phyloP scores from a whole-genome alignment of 2,329 filamentous ascomycete genomes.

The Aschersonia sp. region DNA sequence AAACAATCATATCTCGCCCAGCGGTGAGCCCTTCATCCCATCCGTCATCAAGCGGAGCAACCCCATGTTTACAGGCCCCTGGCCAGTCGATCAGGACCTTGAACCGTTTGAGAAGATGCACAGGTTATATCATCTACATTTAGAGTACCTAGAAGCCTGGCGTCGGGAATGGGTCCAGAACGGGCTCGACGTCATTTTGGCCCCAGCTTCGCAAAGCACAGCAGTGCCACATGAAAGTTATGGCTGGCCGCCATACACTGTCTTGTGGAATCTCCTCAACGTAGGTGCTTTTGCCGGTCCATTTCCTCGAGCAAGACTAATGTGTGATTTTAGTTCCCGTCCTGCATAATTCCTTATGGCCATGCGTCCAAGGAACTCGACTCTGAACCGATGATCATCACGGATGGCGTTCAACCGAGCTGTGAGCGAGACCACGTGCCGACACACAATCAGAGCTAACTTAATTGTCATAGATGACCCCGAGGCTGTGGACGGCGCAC shows the following conservation, averaged over 20 bases:
- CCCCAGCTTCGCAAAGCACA: conserved; percentile 30
- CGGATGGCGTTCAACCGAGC: conserved; percentile 1
- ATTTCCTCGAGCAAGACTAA: background rate
- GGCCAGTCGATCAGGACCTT: conserved; percentile 3
- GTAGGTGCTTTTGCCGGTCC: conserved; percentile 15
- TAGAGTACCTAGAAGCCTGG: conserved; percentile 21
- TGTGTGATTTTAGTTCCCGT: conserved; percentile 26
- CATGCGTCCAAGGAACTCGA: conserved; percentile 13
- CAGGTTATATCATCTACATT: conserved; percentile 8
- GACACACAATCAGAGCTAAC: background rate
- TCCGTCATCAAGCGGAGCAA: background rate
- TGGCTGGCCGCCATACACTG: conserved; percentile 28
- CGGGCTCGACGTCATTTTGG: conserved; percentile 34
- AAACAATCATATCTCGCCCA: background rate
- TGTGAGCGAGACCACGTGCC: background rate
- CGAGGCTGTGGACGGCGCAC: conserved; percentile 23
- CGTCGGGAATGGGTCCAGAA: conserved; percentile 24
- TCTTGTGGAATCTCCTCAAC: conserved; percentile 36
- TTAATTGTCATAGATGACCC: conserved; percentile 20
- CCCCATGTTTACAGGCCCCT: background rate
- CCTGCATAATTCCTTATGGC: conserved; percentile 30
- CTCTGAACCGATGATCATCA: conserved; percentile 1
- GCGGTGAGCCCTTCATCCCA: conserved; percentile 1
- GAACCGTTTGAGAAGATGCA: conserved; percentile 20
- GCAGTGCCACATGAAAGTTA: conserved; percentile 37